Conservation (phyloP, 495 filamentous ascomycete species). For the Platismatia glauca region DNA sequence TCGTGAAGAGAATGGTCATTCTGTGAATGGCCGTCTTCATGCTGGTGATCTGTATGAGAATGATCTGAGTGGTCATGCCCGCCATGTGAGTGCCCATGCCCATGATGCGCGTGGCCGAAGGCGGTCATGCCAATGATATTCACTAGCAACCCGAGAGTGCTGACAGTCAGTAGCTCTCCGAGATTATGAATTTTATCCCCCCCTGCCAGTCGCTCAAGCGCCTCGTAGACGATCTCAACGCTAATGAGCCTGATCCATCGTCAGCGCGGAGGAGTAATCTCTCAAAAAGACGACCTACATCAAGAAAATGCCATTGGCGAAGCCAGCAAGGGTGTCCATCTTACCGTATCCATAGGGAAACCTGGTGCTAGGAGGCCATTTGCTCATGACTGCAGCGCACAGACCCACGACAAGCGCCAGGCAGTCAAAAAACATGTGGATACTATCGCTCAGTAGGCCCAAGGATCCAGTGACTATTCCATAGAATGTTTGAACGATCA, state of each 20-base stretch:
- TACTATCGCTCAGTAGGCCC: conserved; percentile 89
- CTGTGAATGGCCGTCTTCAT: conserved; percentile 51
- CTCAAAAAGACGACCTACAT: conserved; percentile 49
- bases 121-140: conserved; percentile 88
- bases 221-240: conserved; percentile 93
- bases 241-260: conserved; percentile 66
- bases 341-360: conserved; percentile 97
- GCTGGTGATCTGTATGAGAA: conserved; percentile 56
- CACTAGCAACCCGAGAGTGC: conserved; percentile 71
- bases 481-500: conserved; percentile 90
- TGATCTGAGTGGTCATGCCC: conserved; percentile 55
- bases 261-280: neutral
- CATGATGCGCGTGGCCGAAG: conserved; percentile 64
- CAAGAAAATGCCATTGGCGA: conserved; percentile 93
- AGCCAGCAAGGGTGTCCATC: conserved; percentile 90
- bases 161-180: conserved; percentile 79
- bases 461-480: conserved; percentile 87
- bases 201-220: conserved; percentile 73
- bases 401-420: conserved; percentile 84
- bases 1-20: conserved; percentile 31
- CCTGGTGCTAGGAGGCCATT: conserved; percentile 79
- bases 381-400: conserved; percentile 92
- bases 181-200: conserved; percentile 75
- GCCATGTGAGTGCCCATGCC: conserved; percentile 56
- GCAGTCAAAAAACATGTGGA: conserved; percentile 99